Base-by-base conservation (phyloP, 23 red algal genomes). In the Gracilaria caudata region DNA sequence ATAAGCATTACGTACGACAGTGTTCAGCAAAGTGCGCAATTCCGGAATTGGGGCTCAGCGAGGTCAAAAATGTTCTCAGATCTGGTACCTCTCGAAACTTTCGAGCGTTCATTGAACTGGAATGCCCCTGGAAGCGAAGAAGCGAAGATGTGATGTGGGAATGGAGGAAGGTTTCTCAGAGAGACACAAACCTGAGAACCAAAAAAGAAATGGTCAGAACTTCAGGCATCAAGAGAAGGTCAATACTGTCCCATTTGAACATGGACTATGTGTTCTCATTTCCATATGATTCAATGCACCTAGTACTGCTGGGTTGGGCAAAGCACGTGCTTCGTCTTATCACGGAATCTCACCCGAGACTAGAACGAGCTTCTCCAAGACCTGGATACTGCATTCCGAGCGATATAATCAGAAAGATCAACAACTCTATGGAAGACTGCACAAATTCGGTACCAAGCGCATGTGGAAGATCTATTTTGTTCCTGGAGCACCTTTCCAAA, bases 251-350 rank as follows among this genome's bases (percentile, higher is more conserved):
- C 25, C 25, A 65, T 37, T 44, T 76, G 71, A 36, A 28, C 16
- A 10, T 47, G 17, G 71, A 76, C 38, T 76, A 26, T 47, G 71
- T 76, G 4, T 51, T 47, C 71, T 76, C 71, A 4, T 47, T 44
- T 76, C 71, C 71, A 44, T 76, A 76, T 20, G 71, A 76, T 76
- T 10, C 38, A 9, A 76, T 76, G 71, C 71, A 76, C n/a, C 37
- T 76, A 9, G 39, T 76, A 14, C 45, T 76, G 10, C 21, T 68
- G 64, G 64, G 64, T 34, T 68, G 64, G 64, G 64, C 26, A 21
- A 76, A 76, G 37, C 45, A 47, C 21, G 3, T 76, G 14, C 28
- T 76, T 4, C 37, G 29, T 26, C n/a, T 76, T 21, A 13, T 36
- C 10, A 14, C 32, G 1, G 64, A 21, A 34, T 10, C 36, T 7